These are phyloP conservation scores for Colletotrichum graminicola DNA, from an alignment of 2,329 filamentous ascomycete species.

Conservation along the genomic window DNA sequence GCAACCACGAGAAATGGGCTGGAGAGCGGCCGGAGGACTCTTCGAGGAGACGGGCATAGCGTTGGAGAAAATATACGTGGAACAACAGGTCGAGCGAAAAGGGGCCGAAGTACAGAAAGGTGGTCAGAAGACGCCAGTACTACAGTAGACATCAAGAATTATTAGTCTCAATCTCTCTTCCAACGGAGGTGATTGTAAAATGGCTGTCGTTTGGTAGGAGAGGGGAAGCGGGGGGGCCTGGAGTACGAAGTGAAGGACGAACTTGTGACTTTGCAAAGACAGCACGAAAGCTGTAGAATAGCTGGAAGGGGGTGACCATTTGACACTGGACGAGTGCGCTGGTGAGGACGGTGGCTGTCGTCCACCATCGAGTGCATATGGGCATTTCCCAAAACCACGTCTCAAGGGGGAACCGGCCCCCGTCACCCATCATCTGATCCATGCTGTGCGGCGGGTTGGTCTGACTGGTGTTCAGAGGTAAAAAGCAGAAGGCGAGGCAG, in stretches of 20 bases:
- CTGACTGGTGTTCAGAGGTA: constrained; percentile 15
- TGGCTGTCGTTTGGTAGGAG: neutral
- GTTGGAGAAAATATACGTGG: constrained; percentile 98
- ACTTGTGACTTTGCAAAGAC: constrained; percentile 95
- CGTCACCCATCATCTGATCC: constrained; percentile 71
- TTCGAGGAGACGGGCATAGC: constrained; percentile 94
- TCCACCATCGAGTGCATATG: constrained; percentile 96
- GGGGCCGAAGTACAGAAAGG: constrained; percentile 97
- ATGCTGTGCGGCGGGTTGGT: constrained; percentile 50
- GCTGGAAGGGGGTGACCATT: constrained; percentile 90
- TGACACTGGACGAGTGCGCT: constrained; percentile 94
- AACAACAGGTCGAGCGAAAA: constrained; percentile 94
- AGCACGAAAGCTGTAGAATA: constrained; percentile 95
- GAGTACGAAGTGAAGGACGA: constrained; percentile 47
- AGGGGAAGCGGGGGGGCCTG: constrained; percentile 18
- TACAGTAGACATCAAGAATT: constrained; percentile 53
- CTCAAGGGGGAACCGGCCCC: constrained; percentile 82
- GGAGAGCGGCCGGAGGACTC: constrained; percentile 93
- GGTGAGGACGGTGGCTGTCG: constrained; percentile 87
- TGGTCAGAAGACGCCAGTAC: constrained; percentile 97
- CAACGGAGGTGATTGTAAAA: neutral
- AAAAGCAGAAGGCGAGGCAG: neutral
- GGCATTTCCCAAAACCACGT: constrained; percentile 99
- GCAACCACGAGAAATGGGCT: constrained; percentile 94
- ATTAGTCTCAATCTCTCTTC: constrained; percentile 30